These are phyloP conservation scores for Aspergillus sojae DNA, from an alignment of 2,329 filamentous ascomycete genomes.

Conservation along the genomic window DNA sequence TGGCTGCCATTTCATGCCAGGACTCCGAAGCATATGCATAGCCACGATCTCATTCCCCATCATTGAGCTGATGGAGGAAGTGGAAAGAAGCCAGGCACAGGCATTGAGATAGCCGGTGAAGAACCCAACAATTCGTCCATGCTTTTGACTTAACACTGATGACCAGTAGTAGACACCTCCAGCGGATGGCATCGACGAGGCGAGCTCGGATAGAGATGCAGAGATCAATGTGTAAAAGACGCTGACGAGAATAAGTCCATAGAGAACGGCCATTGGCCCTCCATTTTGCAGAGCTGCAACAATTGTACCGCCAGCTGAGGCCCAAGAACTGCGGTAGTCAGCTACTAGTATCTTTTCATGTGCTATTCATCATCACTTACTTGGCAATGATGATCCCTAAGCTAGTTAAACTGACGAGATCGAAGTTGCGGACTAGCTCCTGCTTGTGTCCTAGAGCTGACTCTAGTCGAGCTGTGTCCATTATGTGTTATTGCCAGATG, in stretches of 20 bases:
- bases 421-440: constrained; percentile 62
- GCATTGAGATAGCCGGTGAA: constrained; percentile 42
- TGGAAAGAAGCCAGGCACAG: constrained; percentile 35
- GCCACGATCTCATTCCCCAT: constrained; percentile 35
- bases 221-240: constrained; percentile 58
- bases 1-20: constrained; percentile 25
- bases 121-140: constrained; percentile 49
- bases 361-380: constrained; percentile 15
- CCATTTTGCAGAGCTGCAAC: constrained; percentile 60
- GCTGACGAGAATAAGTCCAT: constrained; percentile 54
- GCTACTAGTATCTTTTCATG: not conserved
- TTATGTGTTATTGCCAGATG: not conserved
- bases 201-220: constrained; percentile 58
- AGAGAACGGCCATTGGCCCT: constrained; percentile 61
- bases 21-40: constrained; percentile 33
- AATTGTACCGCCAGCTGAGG: constrained; percentile 60
- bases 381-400: constrained; percentile 57
- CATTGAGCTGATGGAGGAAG: constrained; percentile 35
- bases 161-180: constrained; percentile 61
- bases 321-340: constrained; percentile 57
- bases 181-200: constrained; percentile 59
- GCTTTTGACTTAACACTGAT: constrained; percentile 52
- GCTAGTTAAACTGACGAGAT: constrained; percentile 58
- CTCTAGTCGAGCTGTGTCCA: constrained; percentile 29
- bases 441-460: constrained; percentile 56